Percentiles rank a stretch among this genome's conserved stretches.
These are phyloP conservation scores for Ogataea allantospora DNA, from an alignment of 805 yeast genomes.

Conservation along the genomic window DNA sequence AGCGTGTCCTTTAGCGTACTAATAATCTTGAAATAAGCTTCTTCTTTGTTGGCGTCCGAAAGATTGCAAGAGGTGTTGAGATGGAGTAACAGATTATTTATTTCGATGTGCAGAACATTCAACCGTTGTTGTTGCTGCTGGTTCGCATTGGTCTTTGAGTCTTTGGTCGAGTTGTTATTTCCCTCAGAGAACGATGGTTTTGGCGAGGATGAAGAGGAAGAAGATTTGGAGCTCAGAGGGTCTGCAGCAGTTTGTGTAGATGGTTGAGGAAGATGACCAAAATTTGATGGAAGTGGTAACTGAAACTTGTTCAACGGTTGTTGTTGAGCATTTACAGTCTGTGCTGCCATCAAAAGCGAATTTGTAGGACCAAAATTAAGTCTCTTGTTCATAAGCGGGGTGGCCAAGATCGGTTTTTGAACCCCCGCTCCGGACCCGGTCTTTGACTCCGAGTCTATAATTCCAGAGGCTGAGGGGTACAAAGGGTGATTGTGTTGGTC, in stretches of 20 bases:
- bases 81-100: slow-evolving; percentile 30
- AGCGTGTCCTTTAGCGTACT: slow-evolving; percentile 23
- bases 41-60: slow-evolving; percentile 28
- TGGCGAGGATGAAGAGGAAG: slow-evolving; percentile 24
- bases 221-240: slow-evolving; percentile 22
- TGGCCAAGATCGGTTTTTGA: slow-evolving; percentile 9
- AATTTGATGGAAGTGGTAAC: slow-evolving; percentile 23
- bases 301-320: slow-evolving; percentile 22
- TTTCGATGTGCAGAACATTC: slow-evolving; percentile 28
- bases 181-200: slow-evolving; percentile 16
- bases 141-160: slow-evolving; percentile 1
- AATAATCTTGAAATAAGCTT: slow-evolving; percentile 25
- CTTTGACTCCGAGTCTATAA: slow-evolving; percentile 11
- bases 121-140: slow-evolving; percentile 18
- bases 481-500: slow-evolving; percentile 58
- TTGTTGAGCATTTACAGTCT: slow-evolving; percentile 17
- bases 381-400: slow-evolving; percentile 9
- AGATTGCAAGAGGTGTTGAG: slow-evolving; percentile 23
- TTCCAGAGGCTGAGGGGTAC: slow-evolving; percentile 17
- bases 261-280: slow-evolving; percentile 15
- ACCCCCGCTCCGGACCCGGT: slow-evolving; percentile 7
- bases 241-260: slow-evolving; percentile 13
- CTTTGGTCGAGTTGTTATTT: slow-evolving; percentile 3
- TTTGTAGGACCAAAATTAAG: slow-evolving; percentile 25
- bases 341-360: slow-evolving; percentile 26